These are phyloP conservation scores for Wickerhamiella brachini DNA, from an alignment of 805 yeast genomes.

Conservation along the genomic window DNA sequence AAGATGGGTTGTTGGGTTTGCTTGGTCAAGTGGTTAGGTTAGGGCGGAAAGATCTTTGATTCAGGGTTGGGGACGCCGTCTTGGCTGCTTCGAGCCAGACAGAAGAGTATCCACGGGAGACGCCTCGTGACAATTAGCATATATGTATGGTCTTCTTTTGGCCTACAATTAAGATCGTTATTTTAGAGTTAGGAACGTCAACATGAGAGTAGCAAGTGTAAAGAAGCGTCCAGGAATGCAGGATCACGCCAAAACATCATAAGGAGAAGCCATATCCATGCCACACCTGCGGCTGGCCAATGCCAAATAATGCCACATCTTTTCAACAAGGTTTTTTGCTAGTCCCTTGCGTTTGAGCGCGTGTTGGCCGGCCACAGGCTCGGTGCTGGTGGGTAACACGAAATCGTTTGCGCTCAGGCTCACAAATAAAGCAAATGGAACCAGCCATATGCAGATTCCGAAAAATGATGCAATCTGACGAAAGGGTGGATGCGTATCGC, in stretches of 20 bases:
- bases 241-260: slow-evolving; percentile 26
- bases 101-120: too few species aligned
- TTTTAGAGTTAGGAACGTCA: too few species aligned
- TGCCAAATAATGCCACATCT: slow-evolving; percentile 28
- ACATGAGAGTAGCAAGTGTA: too few species aligned
- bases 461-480: slow-evolving; percentile 90
- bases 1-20: background rate
- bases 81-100: too few species aligned
- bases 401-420: slow-evolving; percentile 86
- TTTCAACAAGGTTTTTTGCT: slow-evolving; percentile 10
- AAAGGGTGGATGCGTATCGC: slow-evolving; percentile 62
- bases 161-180: too few species aligned
- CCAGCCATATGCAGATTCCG: slow-evolving; percentile 84
- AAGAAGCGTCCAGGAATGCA: too few species aligned
- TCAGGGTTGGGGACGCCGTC: background rate
- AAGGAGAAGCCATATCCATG: slow-evolving; percentile 43
- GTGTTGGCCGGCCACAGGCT: background rate
- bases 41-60: background rate
- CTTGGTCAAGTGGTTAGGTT: background rate
- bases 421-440: slow-evolving; percentile 85
- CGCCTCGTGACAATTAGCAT: too few species aligned
- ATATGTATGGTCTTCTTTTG: too few species aligned
- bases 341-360: slow-evolving; percentile 12
- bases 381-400: slow-evolving; percentile 45
- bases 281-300: slow-evolving; percentile 44